phyloP scores from a whole-genome alignment of 2,329 filamentous ascomycete species.

The Fonsecaea erecta region DNA sequence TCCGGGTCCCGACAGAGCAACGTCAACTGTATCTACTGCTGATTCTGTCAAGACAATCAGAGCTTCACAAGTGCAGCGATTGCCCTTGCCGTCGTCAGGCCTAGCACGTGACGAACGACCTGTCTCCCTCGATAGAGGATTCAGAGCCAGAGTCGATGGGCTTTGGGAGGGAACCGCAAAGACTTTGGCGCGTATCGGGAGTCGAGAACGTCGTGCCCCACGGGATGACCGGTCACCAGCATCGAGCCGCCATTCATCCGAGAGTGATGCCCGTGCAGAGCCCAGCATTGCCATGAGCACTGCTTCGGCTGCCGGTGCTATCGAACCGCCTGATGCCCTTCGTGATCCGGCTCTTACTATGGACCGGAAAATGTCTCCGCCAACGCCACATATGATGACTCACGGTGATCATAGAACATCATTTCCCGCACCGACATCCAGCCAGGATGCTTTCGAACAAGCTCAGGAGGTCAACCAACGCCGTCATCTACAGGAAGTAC shows the following conservation, averaged over 20 bases:
- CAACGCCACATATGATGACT: slow-evolving; percentile 11
- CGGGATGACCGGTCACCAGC: slow-evolving; percentile 43
- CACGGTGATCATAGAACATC: slow-evolving; percentile 12
- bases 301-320: slow-evolving; percentile 50
- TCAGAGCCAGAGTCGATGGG: slow-evolving; percentile 33
- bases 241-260: slow-evolving; percentile 33
- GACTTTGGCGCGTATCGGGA: slow-evolving; percentile 31
- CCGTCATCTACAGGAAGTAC: slow-evolving; percentile 36
- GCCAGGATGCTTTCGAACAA: slow-evolving; percentile 37
- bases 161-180: slow-evolving; percentile 35
- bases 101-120: slow-evolving; percentile 22
- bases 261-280: slow-evolving; percentile 45
- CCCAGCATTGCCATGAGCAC: slow-evolving; percentile 52
- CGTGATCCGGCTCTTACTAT: slow-evolving; percentile 31
- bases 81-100: slow-evolving; percentile 19
- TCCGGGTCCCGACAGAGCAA: slow-evolving; percentile 45
- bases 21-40: slow-evolving; percentile 52
- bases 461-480: slow-evolving; percentile 39
- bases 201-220: slow-evolving; percentile 43
- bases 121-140: slow-evolving; percentile 24
- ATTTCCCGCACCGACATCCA: slow-evolving; percentile 32
- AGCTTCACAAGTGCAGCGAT: slow-evolving; percentile 41
- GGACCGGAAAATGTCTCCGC: slow-evolving; percentile 21
- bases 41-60: slow-evolving; percentile 53
- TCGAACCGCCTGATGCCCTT: slow-evolving; percentile 47